Conservation (phyloP, 768 basidiomycete genomes). For the Fomitopsis pulvina region DNA sequence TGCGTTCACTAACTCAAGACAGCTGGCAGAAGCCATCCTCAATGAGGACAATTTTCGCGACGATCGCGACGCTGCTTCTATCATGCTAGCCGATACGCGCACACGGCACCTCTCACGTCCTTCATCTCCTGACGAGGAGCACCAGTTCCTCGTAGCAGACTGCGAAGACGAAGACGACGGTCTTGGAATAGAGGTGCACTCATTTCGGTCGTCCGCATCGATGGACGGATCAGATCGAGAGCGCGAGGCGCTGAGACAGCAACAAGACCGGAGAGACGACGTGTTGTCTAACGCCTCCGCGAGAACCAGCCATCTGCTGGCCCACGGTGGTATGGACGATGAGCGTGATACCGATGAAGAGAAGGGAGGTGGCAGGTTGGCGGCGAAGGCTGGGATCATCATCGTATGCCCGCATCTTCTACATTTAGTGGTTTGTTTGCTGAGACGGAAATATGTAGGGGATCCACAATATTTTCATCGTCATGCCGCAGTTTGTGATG, state of each 20-base stretch:
- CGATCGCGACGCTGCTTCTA: conserved; percentile 28
- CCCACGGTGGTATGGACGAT: conserved; percentile 20
- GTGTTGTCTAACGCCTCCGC: conserved; percentile 40
- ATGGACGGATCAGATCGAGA: conserved; percentile 14
- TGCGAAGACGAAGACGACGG: conserved; percentile 17
- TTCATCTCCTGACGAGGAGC: conserved; percentile 15
- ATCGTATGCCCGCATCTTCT: conserved; percentile 43
- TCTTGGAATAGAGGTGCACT: conserved; percentile 21
- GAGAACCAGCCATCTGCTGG: conserved; percentile 41
- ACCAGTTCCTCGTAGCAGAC: conserved; percentile 22
- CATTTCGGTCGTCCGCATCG: conserved; percentile 21
- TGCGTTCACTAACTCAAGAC: background rate
- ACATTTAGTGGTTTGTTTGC: background rate
- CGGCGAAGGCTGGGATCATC: conserved; percentile 85
- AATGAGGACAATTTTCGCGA: conserved; percentile 40
- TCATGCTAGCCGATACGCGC: conserved; percentile 34
- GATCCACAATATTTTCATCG: conserved; percentile 92
- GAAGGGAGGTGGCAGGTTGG: conserved; percentile 34
- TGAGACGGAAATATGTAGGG: conserved; percentile 43
- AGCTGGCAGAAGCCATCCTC: conserved; percentile 79
- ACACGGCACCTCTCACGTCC: conserved; percentile 13
- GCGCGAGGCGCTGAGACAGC: background rate
- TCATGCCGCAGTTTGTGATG: conserved; percentile 90
- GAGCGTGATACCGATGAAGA: conserved; percentile 16
- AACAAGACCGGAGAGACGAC: conserved; percentile 3